Conservation (phyloP, 441 rosid genomes). For the Melastoma candidum region DNA sequence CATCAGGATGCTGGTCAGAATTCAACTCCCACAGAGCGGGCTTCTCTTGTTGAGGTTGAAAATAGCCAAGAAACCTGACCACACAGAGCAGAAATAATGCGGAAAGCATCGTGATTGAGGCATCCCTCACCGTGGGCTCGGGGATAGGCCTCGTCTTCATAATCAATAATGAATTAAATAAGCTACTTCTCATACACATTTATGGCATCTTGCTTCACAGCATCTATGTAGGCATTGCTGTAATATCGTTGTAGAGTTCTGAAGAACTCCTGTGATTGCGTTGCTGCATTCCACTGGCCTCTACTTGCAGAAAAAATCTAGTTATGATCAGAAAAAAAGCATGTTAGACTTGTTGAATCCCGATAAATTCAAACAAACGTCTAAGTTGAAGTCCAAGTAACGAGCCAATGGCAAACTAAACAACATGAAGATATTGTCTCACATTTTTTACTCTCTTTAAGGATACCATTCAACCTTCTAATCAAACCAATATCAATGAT, state of each 20-base stretch:
- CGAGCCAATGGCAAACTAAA: too few relatives aligned
- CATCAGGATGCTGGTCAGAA: conserved; percentile 65
- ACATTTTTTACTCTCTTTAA: too few relatives aligned
- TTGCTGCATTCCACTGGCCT: conserved; percentile 99
- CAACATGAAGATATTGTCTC: too few relatives aligned
- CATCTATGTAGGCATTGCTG: conserved; percentile 96
- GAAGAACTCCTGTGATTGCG: conserved; percentile 98
- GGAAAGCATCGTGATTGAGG: too few relatives aligned
- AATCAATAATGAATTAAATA: too few relatives aligned
- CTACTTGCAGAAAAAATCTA: conserved; percentile 93
- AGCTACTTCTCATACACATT: conserved; percentile 49
- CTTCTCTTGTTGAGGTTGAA: conserved; percentile 73
- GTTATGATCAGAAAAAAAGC: conserved; percentile 9
- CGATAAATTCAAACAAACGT: too few relatives aligned
- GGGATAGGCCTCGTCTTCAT: too few relatives aligned
- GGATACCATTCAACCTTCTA: too few relatives aligned
- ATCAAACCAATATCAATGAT: neutral
- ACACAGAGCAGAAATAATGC: neutral
- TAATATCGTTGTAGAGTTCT: conserved; percentile 96
- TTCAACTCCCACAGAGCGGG: conserved; percentile 90
- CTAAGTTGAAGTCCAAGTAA: too few relatives aligned
- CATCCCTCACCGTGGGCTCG: too few relatives aligned
- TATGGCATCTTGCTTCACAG: conserved; percentile 95
- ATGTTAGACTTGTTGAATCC: neutral
- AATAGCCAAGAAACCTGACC: conserved; percentile 87